These are phyloP conservation scores for Apium graveolens DNA, from an alignment of 129 eudicot species.

Conservation along the genomic window DNA sequence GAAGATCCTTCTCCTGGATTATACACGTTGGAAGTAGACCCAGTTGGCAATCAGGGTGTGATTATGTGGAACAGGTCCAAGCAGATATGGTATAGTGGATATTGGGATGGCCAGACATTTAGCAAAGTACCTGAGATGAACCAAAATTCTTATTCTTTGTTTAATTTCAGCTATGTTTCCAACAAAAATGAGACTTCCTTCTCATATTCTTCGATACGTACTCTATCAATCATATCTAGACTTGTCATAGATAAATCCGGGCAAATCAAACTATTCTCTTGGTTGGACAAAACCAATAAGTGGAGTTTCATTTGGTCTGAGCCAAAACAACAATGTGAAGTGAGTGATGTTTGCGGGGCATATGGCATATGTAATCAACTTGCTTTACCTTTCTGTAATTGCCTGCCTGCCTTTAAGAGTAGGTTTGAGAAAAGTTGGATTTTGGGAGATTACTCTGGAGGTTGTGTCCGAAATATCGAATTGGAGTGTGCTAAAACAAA, in stretches of 20 bases:
- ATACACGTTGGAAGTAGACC: slow-evolving; percentile 38
- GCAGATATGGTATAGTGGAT: slow-evolving; percentile 42
- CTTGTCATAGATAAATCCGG: slow-evolving; percentile 43
- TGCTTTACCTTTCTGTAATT: slow-evolving; percentile 34
- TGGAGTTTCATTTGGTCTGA: slow-evolving; percentile 53
- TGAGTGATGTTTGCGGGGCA: slow-evolving; percentile 52
- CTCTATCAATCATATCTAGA: slow-evolving; percentile 26
- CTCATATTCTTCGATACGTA: slow-evolving; percentile 29
- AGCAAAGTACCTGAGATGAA: slow-evolving; percentile 37
- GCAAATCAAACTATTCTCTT: slow-evolving; percentile 31
- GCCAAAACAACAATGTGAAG: slow-evolving; percentile 53
- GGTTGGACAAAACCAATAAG: slow-evolving; percentile 22
- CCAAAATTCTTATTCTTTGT: slow-evolving; percentile 1
- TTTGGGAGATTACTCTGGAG: slow-evolving; percentile 46
- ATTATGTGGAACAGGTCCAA: slow-evolving; percentile 31
- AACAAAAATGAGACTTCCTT: slow-evolving; percentile 49
- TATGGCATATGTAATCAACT: slow-evolving; percentile 37
- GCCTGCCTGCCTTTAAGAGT: slow-evolving; percentile 36
- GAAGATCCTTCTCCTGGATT: slow-evolving; percentile 49
- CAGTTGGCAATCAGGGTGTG: slow-evolving; percentile 16
- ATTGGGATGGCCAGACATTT: slow-evolving; percentile 33
- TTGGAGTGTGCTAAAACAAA: slow-evolving; percentile 30
- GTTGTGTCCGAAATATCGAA: slow-evolving; percentile 34
- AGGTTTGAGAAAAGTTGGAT: slow-evolving; percentile 31
- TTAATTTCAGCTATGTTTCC: slow-evolving; percentile 35